Evolutionary conservation across 441 rosid genomes (phyloP).

Genomic region (Pelargonium cotyledonis): DNA sequence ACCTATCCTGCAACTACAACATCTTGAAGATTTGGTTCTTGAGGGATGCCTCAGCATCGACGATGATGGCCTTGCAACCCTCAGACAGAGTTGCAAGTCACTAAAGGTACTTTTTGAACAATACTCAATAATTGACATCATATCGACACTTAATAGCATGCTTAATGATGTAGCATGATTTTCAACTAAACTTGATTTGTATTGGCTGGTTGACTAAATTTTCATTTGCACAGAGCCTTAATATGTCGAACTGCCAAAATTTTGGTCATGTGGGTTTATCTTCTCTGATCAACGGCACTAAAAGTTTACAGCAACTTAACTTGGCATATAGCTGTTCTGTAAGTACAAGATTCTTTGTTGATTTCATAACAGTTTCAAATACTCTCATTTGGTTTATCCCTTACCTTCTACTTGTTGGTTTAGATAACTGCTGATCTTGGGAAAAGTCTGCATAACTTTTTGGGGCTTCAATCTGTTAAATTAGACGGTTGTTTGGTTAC

Average conservation of each 20-base stretch:
- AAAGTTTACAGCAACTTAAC: slow-evolving; percentile 20
- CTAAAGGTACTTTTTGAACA: slow-evolving; percentile 22
- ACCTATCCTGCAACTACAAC: slow-evolving; percentile 21
- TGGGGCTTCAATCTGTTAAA: slow-evolving; percentile 20
- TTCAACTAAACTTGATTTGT: too few species aligned
- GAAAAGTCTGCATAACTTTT: slow-evolving; percentile 17
- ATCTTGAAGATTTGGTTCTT: slow-evolving; percentile 32
- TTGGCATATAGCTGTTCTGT: slow-evolving; percentile 24
- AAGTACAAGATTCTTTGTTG: slow-evolving; percentile 7
- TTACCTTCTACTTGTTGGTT: not conserved
- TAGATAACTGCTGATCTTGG: slow-evolving; percentile 25
- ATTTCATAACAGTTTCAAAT: too few species aligned
- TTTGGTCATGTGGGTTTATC: slow-evolving; percentile 23
- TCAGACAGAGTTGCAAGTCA: slow-evolving; percentile 24
- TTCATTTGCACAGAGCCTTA: slow-evolving; percentile 16
- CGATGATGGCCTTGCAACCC: slow-evolving; percentile 27
- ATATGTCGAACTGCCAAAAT: slow-evolving; percentile 27
- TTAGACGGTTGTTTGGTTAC: slow-evolving; percentile 27
- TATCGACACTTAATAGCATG: too few species aligned
- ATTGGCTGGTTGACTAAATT: too few species aligned
- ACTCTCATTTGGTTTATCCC: too few species aligned
- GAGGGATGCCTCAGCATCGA: slow-evolving; percentile 35
- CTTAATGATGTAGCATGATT: too few species aligned
- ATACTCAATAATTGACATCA: too few species aligned
- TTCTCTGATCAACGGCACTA: slow-evolving; percentile 21